Evolutionary conservation across 371 early-diverging fungal species (phyloP).

Genomic region (Mortierella sp.): DNA sequence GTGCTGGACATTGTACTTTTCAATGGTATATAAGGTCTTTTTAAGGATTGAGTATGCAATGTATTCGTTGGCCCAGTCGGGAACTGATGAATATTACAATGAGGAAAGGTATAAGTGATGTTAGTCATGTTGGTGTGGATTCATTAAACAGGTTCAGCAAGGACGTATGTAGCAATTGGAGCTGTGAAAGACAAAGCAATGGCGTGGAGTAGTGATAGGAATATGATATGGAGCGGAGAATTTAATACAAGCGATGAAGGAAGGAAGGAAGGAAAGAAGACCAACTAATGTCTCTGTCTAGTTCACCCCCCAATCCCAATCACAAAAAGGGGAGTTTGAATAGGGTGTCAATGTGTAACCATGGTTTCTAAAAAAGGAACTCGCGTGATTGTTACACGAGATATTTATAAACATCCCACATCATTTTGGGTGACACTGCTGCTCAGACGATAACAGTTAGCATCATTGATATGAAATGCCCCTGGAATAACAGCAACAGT

Average conservation of each 20-base stretch:
- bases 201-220: neutral
- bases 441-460: too few relatives aligned
- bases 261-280: neutral
- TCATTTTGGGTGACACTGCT: too few relatives aligned
- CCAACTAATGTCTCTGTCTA: neutral
- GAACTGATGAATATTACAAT: constrained; percentile 22
- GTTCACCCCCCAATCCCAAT: neutral
- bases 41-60: constrained; percentile 53
- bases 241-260: neutral
- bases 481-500: too few relatives aligned
- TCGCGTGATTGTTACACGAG: constrained; percentile 34
- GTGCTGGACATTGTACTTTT: constrained; percentile 47
- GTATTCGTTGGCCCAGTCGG: constrained; percentile 56
- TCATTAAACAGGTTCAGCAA: neutral
- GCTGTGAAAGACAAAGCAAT: neutral
- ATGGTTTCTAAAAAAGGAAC: constrained; percentile 23
- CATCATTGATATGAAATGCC: too few relatives aligned
- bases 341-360: neutral
- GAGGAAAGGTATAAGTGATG: too few relatives aligned
- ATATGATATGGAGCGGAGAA: neutral
- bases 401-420: neutral
- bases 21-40: constrained; percentile 54
- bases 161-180: neutral
- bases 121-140: neutral
- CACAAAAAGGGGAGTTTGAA: neutral